Base-by-base conservation (phyloP, 2,329 filamentous ascomycete genomes). In the Cylindrodendrum hubeiense region DNA sequence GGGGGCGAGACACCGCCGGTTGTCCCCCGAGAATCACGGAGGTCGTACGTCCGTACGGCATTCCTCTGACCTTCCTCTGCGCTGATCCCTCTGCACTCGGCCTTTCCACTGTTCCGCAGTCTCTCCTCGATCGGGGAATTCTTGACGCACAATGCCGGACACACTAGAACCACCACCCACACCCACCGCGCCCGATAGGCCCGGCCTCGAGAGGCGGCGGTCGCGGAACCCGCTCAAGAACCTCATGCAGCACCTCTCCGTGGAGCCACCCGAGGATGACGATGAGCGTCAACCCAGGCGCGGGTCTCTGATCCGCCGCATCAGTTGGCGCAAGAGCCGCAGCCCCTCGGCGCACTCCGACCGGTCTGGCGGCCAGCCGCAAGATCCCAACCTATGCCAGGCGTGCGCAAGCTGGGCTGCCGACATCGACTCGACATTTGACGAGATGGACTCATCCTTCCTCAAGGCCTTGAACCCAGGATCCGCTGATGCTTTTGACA, bases 201-300 rank as follows among this genome's bases (percentile, higher is more conserved):
- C 73, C 52, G 67, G 65, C 53, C 56, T 76, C 2, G 73, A 76
- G 69, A 75, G 76, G 39, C 76, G 77, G 37, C 71, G 78, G 24
- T 79, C 77, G 52, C 76, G 73, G 70, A 79, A 79, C 63, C 77
- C 77, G 54, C 70, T 79, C 50, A 75, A 72, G 54, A 79, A 75
- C 61, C 79, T 79, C 76, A 79, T 79, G 74, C 77, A 79, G 65
- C 78, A 79, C 61, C 76, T 79, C 51, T 78, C 78, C 33, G 78
- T 79, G 53, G 78, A 79, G 30, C 66, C 73, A 8, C 71, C 75
- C 7, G 69, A 74, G 34, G 71, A 73, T 30, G 72, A 78, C 21
- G 71, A 73, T 8, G 70, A 71, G 26, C 68, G 72, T 19, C 63
- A 74, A 39, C 70, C 75, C 2, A 69, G 75, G n/a, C 74, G 75